Evolutionary conservation across 176 grass and related monocot genomes (phyloP), one percentile per base, ranked within the genome.

Genomic region (Triticum turgidum): DNA sequence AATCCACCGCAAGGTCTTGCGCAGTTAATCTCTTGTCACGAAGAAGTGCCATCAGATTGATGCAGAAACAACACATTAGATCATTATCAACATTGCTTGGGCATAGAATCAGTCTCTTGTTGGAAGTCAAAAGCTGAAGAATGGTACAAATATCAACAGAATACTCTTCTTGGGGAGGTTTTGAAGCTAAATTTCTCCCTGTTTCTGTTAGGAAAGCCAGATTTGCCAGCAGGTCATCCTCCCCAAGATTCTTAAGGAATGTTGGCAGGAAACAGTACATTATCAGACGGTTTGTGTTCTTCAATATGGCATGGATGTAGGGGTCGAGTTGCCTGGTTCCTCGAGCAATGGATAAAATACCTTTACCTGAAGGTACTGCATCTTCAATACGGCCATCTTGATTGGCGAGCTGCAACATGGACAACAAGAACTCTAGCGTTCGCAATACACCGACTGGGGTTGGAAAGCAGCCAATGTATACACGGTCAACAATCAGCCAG

Each of bases 221-320:
- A 93, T 87, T 89, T 73, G 79, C 86, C 84, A 99, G 88, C 24
- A 94, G 81, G 65, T 99, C 94, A 77, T 94, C 94, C 86, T 99
- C 97, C 45, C 90, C 94, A 24, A 99, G 92, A 73, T 89, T 96
- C 71, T 91, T 94, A 30, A 99, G 87, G 78, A 94, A 99, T 65
- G 82, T 91, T 79, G 97, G 97, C 27, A 99, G 83, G 86, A 99
- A 99, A 89, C 94, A 99, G 42, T 99, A 96, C 97, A 99, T 99
- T 83, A 99, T 87, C 87, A 97, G 89, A 35, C 97, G 90, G 86
- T 99, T 99, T 45, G 97, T 99, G 73, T 99, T 99, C 82, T 97
- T 94, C 87, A 99, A 87, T 92, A 99, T 93, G 30, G 94, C 92
- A 88, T 94, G 94, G 73, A 99, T 94, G 85, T 99, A 99, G 61